These are phyloP conservation scores for Kodamaea jinghongensis DNA, from an alignment of 805 yeast genomes.

Conservation along the genomic window DNA sequence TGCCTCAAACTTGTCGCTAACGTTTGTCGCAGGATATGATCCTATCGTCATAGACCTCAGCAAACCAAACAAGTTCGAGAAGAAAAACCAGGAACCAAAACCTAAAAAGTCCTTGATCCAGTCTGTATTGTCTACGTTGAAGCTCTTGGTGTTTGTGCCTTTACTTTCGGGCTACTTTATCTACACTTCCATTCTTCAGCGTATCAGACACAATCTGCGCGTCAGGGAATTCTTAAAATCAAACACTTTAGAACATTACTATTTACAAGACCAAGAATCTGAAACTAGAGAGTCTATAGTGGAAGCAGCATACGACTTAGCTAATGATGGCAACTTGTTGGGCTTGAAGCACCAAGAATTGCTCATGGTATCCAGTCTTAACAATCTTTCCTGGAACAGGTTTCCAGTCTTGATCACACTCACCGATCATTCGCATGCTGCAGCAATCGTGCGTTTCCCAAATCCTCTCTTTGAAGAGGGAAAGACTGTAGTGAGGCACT, in stretches of 20 bases:
- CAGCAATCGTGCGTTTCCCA: constrained; percentile 66
- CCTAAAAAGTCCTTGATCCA: constrained; percentile 1
- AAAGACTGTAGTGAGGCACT: constrained; percentile 61
- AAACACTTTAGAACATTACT: constrained; percentile 33
- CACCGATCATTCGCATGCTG: constrained; percentile 74
- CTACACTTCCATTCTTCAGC: constrained; percentile 37
- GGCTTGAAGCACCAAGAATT: constrained; percentile 44
- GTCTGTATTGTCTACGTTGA: neutral
- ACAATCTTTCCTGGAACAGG: constrained; percentile 63
- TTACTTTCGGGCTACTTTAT: constrained; percentile 61
- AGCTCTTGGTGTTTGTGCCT: constrained; percentile 50
- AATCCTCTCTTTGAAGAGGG: constrained; percentile 63
- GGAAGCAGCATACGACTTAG: constrained; percentile 61
- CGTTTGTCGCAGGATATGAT: constrained; percentile 50
- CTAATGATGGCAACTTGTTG: constrained; percentile 29
- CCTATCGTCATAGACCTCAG: constrained; percentile 56
- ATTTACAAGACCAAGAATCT: constrained; percentile 6
- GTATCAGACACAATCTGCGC: constrained; percentile 28
- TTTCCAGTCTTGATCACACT: constrained; percentile 66
- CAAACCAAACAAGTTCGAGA: constrained; percentile 36
- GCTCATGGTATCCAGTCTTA: constrained; percentile 54
- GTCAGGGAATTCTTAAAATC: constrained; percentile 25
- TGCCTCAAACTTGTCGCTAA: constrained; percentile 37
- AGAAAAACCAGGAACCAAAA: neutral
- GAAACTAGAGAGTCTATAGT: constrained; percentile 65